A percentile compares a stretch with the other conserved stretches of the same genome.
Evolutionary conservation across 208 protist genomes (phyloP).

Genomic region (Trypanosoma mega): DNA sequence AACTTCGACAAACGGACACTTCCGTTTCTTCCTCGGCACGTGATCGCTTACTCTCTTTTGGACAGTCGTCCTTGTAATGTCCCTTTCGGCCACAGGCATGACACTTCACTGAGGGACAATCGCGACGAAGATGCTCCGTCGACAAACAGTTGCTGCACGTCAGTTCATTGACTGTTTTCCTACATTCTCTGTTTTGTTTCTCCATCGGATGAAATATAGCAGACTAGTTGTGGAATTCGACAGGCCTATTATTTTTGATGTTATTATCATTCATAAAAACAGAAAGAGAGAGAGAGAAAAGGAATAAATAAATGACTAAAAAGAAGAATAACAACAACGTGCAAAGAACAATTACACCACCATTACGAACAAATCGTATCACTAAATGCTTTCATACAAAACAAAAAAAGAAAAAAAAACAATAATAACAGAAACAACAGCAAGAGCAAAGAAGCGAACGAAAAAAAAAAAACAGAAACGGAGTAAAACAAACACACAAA

Average conservation of each 20-base stretch:
- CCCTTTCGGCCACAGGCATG: slow-evolving; percentile 45
- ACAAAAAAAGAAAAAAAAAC: slow-evolving; percentile 7
- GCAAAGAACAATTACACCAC: slow-evolving; percentile 5
- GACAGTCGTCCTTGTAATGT: slow-evolving; percentile 68
- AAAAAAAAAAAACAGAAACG: no score
- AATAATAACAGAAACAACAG: no score
- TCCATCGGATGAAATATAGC: neutral
- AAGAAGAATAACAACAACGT: slow-evolving; percentile 10
- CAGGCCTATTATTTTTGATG: no score
- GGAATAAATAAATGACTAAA: neutral
- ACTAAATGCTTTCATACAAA: neutral
- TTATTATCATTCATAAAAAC: slow-evolving; percentile 12
- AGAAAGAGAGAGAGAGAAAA: slow-evolving; percentile 11
- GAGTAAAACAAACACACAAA: no score
- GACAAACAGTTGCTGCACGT: slow-evolving; percentile 47
- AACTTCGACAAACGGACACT: slow-evolving; percentile 60
- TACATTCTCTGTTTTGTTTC: neutral
- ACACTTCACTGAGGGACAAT: slow-evolving; percentile 60
- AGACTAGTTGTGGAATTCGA: neutral
- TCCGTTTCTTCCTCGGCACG: slow-evolving; percentile 15
- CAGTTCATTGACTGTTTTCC: neutral
- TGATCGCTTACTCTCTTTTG: slow-evolving; percentile 25
- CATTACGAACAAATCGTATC: neutral
- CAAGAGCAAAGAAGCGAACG: no score
- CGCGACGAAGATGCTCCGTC: slow-evolving; percentile 47